A percentile compares a stretch with the other conserved stretches of the same genome.
phyloP scores from a whole-genome alignment of 805 yeast genomes.

The Hermanozyma aechmeae region DNA sequence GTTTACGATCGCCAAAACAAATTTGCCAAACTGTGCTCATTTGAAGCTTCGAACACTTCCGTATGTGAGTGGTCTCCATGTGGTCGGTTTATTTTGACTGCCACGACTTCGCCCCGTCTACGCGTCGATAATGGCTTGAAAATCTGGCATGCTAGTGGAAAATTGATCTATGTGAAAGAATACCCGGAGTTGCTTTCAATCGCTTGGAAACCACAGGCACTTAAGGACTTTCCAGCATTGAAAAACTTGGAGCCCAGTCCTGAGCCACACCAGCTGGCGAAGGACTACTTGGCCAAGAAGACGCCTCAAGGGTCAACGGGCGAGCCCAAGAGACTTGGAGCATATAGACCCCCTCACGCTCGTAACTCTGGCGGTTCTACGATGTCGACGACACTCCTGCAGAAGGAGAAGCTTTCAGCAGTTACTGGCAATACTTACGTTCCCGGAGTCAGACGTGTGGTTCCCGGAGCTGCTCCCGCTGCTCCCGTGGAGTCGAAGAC shows the following conservation, averaged over 20 bases:
- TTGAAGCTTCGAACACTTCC: conserved; percentile 92
- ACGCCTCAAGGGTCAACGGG: conserved; percentile 23
- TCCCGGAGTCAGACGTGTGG: conserved; percentile 22
- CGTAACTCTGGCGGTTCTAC: conserved; percentile 32
- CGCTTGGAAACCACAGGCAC: conserved; percentile 71
- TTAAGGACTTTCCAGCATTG: conserved; percentile 46
- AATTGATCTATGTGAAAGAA: conserved; percentile 67
- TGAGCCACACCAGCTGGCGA: conserved; percentile 62
- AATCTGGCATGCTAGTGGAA: conserved; percentile 88
- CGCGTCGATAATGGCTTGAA: conserved; percentile 94
- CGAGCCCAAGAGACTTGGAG: conserved; percentile 64
- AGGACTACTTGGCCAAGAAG: conserved; percentile 40
- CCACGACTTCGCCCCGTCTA: conserved; percentile 93
- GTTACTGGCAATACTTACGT: neutral
- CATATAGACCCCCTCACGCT: conserved; percentile 97
- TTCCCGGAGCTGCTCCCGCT: conserved; percentile 49
- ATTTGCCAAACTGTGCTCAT: conserved; percentile 67
- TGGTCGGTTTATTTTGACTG: conserved; percentile 86
- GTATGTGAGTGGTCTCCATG: conserved; percentile 98
- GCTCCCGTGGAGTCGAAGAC: conserved; percentile 44
- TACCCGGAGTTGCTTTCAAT: conserved; percentile 74
- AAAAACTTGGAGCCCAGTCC: conserved; percentile 47
- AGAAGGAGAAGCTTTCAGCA: conserved; percentile 18
- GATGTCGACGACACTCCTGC: conserved; percentile 44
- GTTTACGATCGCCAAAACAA: conserved; percentile 86